These are phyloP conservation scores for Trichosporon asahii DNA, from an alignment of 1,284 basidiomycete genomes.

Conservation along the genomic window DNA sequence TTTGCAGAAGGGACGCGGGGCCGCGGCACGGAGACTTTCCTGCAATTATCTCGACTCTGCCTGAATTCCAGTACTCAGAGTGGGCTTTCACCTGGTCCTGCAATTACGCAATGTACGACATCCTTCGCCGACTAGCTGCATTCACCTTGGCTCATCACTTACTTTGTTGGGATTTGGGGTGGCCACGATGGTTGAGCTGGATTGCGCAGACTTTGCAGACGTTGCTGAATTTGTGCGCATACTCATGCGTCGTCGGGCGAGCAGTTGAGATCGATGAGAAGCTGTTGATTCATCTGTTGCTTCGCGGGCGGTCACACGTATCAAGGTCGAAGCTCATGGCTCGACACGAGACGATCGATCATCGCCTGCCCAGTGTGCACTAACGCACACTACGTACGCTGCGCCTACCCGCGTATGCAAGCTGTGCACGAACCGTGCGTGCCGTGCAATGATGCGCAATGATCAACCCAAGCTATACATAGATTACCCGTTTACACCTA, in stretches of 20 bases:
- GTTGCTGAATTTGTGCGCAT: neutral
- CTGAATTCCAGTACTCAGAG: neutral
- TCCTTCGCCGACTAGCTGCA: neutral
- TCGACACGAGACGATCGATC: neutral
- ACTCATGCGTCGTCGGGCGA: too few species aligned
- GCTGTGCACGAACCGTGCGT: neutral
- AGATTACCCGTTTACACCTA: neutral
- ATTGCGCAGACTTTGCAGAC: neutral
- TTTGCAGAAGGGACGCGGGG: neutral
- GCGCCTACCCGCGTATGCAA: neutral
- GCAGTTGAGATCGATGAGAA: neutral
- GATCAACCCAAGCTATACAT: slow-evolving; percentile 4
- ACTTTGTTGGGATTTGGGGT: neutral
- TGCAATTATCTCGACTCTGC: neutral
- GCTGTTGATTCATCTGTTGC: neutral
- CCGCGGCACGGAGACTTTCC: slow-evolving; percentile 1
- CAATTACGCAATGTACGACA: neutral
- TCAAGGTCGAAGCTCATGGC: neutral
- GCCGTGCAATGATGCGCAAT: neutral
- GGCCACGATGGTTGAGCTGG: neutral
- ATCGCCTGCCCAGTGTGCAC: neutral
- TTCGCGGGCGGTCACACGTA: neutral
- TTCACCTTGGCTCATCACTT: neutral
- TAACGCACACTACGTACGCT: neutral
- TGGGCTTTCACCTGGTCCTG: neutral